phyloP scores from a whole-genome alignment of 2,329 filamentous ascomycete genomes.

The Exophiala mesophila region DNA sequence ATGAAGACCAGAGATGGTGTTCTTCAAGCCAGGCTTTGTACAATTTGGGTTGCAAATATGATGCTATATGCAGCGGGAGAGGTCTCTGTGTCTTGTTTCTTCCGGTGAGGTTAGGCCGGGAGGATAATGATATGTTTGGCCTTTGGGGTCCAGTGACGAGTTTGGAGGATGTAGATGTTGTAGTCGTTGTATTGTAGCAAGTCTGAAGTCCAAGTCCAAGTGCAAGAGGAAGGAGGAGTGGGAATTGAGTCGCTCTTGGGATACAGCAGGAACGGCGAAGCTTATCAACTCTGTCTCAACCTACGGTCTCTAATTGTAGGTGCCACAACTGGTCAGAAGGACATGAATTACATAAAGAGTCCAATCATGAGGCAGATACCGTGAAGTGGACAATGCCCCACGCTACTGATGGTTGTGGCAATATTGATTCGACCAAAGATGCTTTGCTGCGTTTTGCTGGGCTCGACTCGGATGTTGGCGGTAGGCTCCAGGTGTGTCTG shows the following conservation, averaged over 20 bases:
- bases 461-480: neutral
- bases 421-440: neutral
- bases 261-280: neutral
- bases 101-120: too few relatives aligned
- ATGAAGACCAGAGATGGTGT: neutral
- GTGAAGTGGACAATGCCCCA: neutral
- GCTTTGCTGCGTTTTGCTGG: neutral
- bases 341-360: neutral
- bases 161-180: too few relatives aligned
- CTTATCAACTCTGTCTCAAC: neutral
- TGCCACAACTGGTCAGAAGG: neutral
- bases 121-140: too few relatives aligned
- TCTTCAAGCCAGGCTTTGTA: neutral
- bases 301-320: neutral
- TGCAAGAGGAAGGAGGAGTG: too few relatives aligned
- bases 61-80: too few relatives aligned
- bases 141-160: too few relatives aligned
- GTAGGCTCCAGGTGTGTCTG: neutral
- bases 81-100: too few relatives aligned
- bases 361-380: neutral
- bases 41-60: neutral
- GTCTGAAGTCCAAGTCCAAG: too few relatives aligned
- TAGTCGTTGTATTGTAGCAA: too few relatives aligned
- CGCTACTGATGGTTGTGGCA: neutral
- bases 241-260: too few relatives aligned